Percentiles rank a stretch among this genome's conserved stretches.
These are phyloP conservation scores for Geotrichum bryndzae DNA, from an alignment of 1,139 yeast species.

Conservation along the genomic window DNA sequence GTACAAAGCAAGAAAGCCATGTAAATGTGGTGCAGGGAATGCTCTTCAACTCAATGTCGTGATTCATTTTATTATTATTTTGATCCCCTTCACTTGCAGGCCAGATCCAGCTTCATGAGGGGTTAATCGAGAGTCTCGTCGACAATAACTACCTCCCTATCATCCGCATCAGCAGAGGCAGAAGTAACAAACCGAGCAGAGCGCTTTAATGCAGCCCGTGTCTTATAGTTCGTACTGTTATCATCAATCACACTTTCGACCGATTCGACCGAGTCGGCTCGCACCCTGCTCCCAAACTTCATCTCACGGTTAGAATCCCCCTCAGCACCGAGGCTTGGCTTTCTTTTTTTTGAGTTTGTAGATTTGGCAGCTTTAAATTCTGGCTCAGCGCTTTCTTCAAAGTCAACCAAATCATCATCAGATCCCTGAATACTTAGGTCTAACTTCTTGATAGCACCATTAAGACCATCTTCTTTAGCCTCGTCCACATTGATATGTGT, in stretches of 20 bases:
- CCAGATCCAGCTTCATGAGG: background rate
- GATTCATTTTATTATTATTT: background rate
- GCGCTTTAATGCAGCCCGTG: background rate
- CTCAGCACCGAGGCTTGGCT: background rate
- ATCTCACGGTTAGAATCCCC: background rate
- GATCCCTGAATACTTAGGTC: background rate
- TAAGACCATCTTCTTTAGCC: background rate
- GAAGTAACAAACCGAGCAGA: background rate
- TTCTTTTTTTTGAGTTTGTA: background rate
- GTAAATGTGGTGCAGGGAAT: no score
- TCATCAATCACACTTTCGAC: background rate
- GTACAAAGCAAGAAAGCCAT: no score
- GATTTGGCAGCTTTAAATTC: background rate
- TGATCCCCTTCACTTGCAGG: background rate
- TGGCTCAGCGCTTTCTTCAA: background rate
- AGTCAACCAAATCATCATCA: slow-evolving; percentile 1
- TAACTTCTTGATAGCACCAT: background rate
- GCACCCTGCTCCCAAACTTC: background rate
- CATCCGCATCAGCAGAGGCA: background rate
- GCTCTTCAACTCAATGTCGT: background rate
- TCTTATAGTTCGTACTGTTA: background rate
- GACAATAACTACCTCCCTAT: background rate
- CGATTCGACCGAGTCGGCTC: background rate
- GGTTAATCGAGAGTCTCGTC: background rate
- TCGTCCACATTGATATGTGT: background rate